Evolutionary conservation across 2,329 filamentous ascomycete genomes (phyloP).

Genomic region (Clonostachys rhizophaga): DNA sequence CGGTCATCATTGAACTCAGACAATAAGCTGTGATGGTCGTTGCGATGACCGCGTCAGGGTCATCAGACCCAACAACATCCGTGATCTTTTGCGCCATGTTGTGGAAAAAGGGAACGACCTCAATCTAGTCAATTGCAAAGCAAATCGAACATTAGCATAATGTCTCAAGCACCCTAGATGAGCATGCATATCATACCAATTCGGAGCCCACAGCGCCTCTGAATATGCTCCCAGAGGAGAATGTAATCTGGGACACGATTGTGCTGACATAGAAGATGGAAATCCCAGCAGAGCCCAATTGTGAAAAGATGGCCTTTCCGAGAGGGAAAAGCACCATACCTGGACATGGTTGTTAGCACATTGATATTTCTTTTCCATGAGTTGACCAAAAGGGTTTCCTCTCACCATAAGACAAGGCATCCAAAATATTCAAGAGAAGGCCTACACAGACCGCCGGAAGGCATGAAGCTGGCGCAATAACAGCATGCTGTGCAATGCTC

Average conservation of each 20-base stretch:
- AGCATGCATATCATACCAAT: conserved; percentile 50
- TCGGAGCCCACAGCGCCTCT: conserved; percentile 90
- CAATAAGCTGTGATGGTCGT: conserved; percentile 93
- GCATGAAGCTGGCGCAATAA: conserved; percentile 65
- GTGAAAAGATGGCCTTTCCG: conserved; percentile 78
- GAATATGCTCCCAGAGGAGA: conserved; percentile 84
- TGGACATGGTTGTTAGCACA: conserved; percentile 18
- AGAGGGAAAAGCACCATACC: conserved; percentile 94
- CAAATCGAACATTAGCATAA: background rate
- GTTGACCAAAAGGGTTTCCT: background rate
- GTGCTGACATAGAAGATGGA: conserved; percentile 99
- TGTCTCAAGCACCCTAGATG: background rate
- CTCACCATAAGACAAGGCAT: conserved; percentile 87
- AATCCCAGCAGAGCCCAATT: conserved; percentile 87
- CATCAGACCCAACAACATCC: conserved; percentile 68
- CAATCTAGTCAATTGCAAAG: conserved; percentile 55
- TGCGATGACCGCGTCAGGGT: conserved; percentile 81
- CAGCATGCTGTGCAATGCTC: conserved; percentile 35
- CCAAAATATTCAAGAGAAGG: conserved; percentile 84
- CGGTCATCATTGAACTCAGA: conserved; percentile 85
- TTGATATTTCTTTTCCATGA: background rate
- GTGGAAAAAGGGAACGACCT: conserved; percentile 98
- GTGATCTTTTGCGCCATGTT: conserved; percentile 95
- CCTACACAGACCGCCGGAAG: conserved; percentile 87
- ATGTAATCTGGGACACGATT: conserved; percentile 87